Base-by-base conservation (phyloP, 306 rosid species). In the Boehmeria nivea region DNA sequence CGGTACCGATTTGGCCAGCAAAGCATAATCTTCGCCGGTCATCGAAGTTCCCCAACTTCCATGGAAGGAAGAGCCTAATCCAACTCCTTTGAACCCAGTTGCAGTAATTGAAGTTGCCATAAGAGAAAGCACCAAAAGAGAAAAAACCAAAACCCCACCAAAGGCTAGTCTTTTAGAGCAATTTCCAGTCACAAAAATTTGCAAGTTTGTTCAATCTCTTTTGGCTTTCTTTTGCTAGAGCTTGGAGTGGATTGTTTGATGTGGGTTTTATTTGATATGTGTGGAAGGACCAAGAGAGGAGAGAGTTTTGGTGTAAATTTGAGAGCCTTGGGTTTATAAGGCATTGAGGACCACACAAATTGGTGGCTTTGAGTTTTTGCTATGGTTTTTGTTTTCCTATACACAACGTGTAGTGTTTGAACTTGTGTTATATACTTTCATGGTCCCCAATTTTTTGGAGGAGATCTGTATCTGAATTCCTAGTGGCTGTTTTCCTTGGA, bases 41-140 rank as follows among this genome's bases (percentile, higher is more conserved):
- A 91, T 59, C 11, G 95, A 71, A 64, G 59, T 75, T 19, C 86
- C 93, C 96, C 96, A 87, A 19, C 81, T 72, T 69, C 98, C 96
- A 57, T 69, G 66, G 71, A 91, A 84, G 15, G 85, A 81, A 3
- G 89, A 84, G 51, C 81, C 63, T 59, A 78, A 56, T 60, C 65
- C 68, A 31, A 31, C 36, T 22, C 73, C 79, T 17, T 66, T 69
- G 16, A 78, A 53, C 54, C 94, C 83, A 62, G 79, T 74, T 21
- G 82, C 83, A 24, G 85, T 76, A 66, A 84, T 45, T 31, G 96
- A 74, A 68, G 82, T 60, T 24, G 95, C 84, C 99, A 93, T 88
- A 38, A 51, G 18, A 60, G 21, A 19, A 62, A 12, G 3, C 18
- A 12, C 7, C 7, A 34, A 38, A 17, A 22, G 26, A 40, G 17